These are phyloP conservation scores for Parafenestella ontariensis DNA, from an alignment of 2,329 filamentous ascomycete species.

Conservation along the genomic window DNA sequence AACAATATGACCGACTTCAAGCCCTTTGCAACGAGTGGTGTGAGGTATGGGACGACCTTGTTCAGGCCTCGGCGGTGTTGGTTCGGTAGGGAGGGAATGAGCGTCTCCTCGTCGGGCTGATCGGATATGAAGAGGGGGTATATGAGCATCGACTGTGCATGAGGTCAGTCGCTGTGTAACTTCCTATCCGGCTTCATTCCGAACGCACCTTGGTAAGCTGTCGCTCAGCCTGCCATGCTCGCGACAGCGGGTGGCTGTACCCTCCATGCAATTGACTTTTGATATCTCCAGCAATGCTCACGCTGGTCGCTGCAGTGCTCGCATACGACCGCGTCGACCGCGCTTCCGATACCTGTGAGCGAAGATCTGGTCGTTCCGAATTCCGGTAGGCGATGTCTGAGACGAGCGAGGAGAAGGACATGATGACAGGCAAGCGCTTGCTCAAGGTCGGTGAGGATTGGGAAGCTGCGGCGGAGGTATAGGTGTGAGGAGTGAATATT, in stretches of 20 bases:
- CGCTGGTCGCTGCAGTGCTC: conserved; percentile 60
- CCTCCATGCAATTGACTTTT: conserved; percentile 60
- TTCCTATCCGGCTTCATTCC: conserved; percentile 1
- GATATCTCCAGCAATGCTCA: conserved; percentile 61
- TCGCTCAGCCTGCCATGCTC: conserved; percentile 61
- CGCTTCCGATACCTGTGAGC: conserved; percentile 56
- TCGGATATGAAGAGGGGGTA: conserved; percentile 98
- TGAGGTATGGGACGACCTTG: conserved; percentile 82
- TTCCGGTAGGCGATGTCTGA: conserved; percentile 60
- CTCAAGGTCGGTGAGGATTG: background rate
- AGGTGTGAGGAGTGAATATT: background rate
- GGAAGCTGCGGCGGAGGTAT: background rate
- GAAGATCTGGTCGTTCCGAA: conserved; percentile 50
- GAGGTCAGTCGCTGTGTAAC: conserved; percentile 23
- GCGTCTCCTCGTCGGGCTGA: conserved; percentile 86
- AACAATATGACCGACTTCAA: conserved; percentile 94
- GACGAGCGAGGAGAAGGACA: conserved; percentile 62
- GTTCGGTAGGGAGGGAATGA: conserved; percentile 89
- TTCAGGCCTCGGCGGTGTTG: conserved; percentile 89
- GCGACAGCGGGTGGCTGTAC: conserved; percentile 59
- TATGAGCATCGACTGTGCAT: conserved; percentile 88
- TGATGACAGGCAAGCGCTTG: conserved; percentile 26
- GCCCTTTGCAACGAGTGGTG: conserved; percentile 86
- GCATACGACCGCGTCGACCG: conserved; percentile 57
- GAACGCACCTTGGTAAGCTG: conserved; percentile 57